A percentile compares a stretch with the other conserved stretches of the same genome.
These are phyloP conservation scores for Aspergillus baeticus DNA, from an alignment of 495 filamentous ascomycete genomes.

Conservation along the genomic window DNA sequence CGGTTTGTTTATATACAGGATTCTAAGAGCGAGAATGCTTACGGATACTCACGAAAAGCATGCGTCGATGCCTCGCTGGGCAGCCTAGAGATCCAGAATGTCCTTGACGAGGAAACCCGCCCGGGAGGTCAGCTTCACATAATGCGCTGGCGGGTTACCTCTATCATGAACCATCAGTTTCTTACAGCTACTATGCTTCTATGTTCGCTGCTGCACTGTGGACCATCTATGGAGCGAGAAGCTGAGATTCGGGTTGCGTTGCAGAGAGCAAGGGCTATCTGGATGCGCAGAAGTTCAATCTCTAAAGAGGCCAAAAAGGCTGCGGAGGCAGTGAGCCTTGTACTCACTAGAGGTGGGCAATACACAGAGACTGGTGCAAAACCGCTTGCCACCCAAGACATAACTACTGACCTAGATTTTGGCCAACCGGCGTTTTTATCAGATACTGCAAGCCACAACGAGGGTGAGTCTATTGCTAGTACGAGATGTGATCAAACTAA, in stretches of 20 bases:
- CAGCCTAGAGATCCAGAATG: conserved; percentile 19
- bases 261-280: conserved; percentile 18
- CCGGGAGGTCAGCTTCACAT: conserved; percentile 25
- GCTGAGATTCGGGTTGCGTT: conserved; percentile 24
- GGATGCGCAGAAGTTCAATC: conserved; percentile 23
- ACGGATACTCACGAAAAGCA: conserved; percentile 20
- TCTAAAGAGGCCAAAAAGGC: conserved; percentile 26
- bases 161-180: conserved; percentile 27
- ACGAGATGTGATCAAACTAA: too few species aligned
- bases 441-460: too few species aligned
- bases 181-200: conserved; percentile 51
- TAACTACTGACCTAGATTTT: too few species aligned
- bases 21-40: conserved; percentile 14
- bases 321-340: conserved; percentile 20
- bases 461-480: too few species aligned
- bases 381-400: too few species aligned
- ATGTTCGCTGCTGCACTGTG: conserved; percentile 40
- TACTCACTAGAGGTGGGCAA: conserved; percentile 7
- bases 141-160: conserved; percentile 25
- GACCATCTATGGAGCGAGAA: conserved; percentile 7
- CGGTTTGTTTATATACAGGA: conserved; percentile 27
- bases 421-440: too few species aligned
- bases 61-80: conserved; percentile 25
- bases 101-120: conserved; percentile 28
- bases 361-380: too few species aligned